Percentiles rank a stretch among this genome's conserved stretches.
Evolutionary conservation across 2,329 filamentous ascomycete genomes (phyloP).

Genomic region (Penicillium hordei): DNA sequence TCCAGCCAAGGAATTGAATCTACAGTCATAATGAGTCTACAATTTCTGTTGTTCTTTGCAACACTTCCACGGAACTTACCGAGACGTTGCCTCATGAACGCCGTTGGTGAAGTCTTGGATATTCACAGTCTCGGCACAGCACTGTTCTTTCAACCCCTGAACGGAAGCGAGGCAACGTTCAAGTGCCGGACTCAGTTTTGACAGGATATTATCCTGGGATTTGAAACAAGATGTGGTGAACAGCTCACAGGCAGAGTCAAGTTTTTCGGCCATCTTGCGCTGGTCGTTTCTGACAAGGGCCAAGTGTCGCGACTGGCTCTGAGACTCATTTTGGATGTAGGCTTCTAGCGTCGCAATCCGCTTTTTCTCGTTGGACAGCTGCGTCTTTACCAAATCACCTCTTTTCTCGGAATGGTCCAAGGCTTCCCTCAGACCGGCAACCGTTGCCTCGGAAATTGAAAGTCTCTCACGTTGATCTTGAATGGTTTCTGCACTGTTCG

Average conservation of each 20-base stretch:
- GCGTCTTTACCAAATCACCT: slow-evolving; percentile 14
- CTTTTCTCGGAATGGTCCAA: slow-evolving; percentile 28
- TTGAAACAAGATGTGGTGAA: slow-evolving; percentile 14
- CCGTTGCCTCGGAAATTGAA: slow-evolving; percentile 16
- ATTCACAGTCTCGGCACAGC: slow-evolving; percentile 17
- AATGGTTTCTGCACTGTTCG: slow-evolving; percentile 15
- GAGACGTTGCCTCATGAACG: slow-evolving; percentile 18
- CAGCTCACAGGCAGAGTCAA: slow-evolving; percentile 20
- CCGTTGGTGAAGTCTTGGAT: slow-evolving; percentile 19
- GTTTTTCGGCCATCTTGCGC: slow-evolving; percentile 18
- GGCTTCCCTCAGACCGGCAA: slow-evolving; percentile 26
- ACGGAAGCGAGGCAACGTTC: slow-evolving; percentile 19
- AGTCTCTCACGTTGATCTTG: slow-evolving; percentile 23
- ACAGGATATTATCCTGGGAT: slow-evolving; percentile 16
- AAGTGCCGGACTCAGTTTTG: slow-evolving; percentile 15
- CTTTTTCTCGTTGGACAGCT: slow-evolving; percentile 33
- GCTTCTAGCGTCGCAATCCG: slow-evolving; percentile 30
- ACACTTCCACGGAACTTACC: slow-evolving; percentile 24
- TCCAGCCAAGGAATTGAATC: slow-evolving; percentile 23
- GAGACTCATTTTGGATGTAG: slow-evolving; percentile 33
- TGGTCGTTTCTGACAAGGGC: slow-evolving; percentile 26
- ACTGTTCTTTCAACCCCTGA: slow-evolving; percentile 16
- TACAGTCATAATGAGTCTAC: slow-evolving; percentile 9
- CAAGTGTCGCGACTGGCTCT: slow-evolving; percentile 23
- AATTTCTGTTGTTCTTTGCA: not conserved